These are phyloP conservation scores for Xylaria sp. DNA, from an alignment of 2,329 filamentous ascomycete genomes.

Conservation along the genomic window DNA sequence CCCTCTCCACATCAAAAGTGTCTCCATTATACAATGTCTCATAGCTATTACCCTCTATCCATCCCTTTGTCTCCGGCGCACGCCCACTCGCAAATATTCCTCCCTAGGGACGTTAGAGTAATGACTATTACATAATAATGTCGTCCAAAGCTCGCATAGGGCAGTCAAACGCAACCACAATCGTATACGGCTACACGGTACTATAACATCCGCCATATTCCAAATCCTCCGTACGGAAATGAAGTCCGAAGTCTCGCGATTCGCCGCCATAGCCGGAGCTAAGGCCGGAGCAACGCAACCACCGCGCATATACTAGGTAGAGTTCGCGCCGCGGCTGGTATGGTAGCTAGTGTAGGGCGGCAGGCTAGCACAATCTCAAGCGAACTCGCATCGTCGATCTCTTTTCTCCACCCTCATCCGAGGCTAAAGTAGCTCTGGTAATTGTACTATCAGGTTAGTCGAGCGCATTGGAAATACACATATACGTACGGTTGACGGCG, in stretches of 20 bases:
- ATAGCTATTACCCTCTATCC: too few relatives aligned
- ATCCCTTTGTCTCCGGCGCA: too few relatives aligned
- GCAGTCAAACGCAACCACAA: background rate
- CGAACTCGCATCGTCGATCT: conserved; percentile 18
- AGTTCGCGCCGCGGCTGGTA: conserved; percentile 10
- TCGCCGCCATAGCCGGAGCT: background rate
- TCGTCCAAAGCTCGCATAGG: background rate
- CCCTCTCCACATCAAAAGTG: too few relatives aligned
- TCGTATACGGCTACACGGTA: background rate
- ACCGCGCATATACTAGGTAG: background rate
- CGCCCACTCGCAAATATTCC: background rate
- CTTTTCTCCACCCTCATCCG: conserved; percentile 12
- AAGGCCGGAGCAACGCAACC: background rate
- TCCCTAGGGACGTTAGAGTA: too few relatives aligned
- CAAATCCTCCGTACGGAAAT: background rate
- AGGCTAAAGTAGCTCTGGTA: background rate
- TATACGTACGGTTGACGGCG: conserved; percentile 15
- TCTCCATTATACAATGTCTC: too few relatives aligned
- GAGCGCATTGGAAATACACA: too few relatives aligned
- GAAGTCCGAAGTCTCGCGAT: background rate
- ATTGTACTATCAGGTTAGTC: too few relatives aligned
- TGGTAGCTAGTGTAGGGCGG: background rate
- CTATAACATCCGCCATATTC: too few relatives aligned
- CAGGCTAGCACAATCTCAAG: conserved; percentile 18
- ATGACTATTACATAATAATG: background rate